These are phyloP conservation scores for Pyracantha coccinea DNA, from an alignment of 331 rosid genomes.

Conservation along the genomic window DNA sequence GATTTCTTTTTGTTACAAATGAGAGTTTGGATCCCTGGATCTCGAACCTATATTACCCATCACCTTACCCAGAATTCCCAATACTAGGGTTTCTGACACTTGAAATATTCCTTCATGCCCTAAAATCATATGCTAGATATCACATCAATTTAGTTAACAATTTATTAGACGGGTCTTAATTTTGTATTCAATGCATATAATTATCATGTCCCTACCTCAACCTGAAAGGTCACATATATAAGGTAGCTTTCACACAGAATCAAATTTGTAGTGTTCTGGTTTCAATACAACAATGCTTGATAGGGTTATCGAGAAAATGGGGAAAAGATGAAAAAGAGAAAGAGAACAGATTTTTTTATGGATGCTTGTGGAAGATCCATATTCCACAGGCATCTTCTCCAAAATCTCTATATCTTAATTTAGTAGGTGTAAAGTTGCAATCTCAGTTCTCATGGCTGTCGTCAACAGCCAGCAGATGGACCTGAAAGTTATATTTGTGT, in stretches of 20 bases:
- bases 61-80: no score
- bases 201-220: slow-evolving; percentile 6
- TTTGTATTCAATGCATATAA: neutral
- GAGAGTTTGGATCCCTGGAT: no score
- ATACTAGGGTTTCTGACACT: no score
- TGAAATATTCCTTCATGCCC: no score
- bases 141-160: neutral
- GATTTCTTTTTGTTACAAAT: no score
- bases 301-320: neutral
- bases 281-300: neutral
- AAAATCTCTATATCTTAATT: neutral
- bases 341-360: neutral
- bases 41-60: no score
- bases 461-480: neutral
- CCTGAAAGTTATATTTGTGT: neutral
- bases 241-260: slow-evolving; percentile 2
- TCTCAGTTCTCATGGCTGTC: slow-evolving; percentile 8
- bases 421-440: neutral
- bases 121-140: no score
- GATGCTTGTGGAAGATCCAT: slow-evolving; percentile 22
- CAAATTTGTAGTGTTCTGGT: neutral
- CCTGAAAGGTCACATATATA: slow-evolving; percentile 10
- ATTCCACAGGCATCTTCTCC: slow-evolving; percentile 18
- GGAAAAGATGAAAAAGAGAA: neutral
- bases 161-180: neutral